Base-by-base conservation (phyloP, 1,139 yeast genomes). In the Saccharomyces hybrid region DNA sequence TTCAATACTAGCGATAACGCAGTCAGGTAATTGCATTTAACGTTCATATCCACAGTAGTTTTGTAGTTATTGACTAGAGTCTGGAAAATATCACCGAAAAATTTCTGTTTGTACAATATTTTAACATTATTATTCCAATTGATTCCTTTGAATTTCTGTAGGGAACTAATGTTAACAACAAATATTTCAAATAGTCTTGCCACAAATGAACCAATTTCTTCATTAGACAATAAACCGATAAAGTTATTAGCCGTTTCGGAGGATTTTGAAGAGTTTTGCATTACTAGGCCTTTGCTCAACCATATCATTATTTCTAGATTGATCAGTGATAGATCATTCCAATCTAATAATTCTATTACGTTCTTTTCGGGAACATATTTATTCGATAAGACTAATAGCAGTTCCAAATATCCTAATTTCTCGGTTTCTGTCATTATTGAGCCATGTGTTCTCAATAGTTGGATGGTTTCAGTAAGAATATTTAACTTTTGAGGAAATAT, bases 101-200 rank as follows among this genome's bases (percentile, higher is more conserved):
- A 75, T 59, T 84, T 83, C 65, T 93, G 98, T 67, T 88, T 89
- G 74, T 86, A 87, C 31, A 93, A 75, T 48, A 80, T 69, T 55
- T 86, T 78, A 27, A 86, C 80, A 57, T 83, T 80, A 56, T 85
- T 75, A 58, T 82, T 81, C 64, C 64, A 64, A 59, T 77, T 69
- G 16, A 80, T 81, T 47, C 77, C 76, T 44, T 80, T 82, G 47
- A 77, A 75, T 62, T 80, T 82, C 51, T 76, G 72, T 59, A 85
- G 80, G 3, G 86, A 73, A 12, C 81, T 78, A 53, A 86, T 77
- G 62, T 88, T 95, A 29, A 82, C 75, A 34, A 87, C 80, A 19
- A 89, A 67, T 2, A 89, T 76, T 46, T 83, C 87, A 55, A 88
- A 78, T 2, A 84, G 75, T 57, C 75, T 78, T 1, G 89, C 77